These are phyloP conservation scores for Monilinia polystroma DNA, from an alignment of 2,329 filamentous ascomycete species.

Conservation along the genomic window DNA sequence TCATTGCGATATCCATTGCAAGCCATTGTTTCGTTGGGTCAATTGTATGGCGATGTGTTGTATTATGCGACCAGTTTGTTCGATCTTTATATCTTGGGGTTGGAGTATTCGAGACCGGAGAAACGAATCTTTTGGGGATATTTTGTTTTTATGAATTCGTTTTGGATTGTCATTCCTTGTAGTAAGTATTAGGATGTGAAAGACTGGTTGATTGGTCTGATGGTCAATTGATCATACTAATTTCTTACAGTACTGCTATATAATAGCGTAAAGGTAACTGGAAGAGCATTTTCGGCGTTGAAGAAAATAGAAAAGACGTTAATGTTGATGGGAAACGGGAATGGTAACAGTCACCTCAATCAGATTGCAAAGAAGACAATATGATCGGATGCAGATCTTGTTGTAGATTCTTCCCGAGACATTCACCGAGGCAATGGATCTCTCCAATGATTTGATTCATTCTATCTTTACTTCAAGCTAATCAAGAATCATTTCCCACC, in stretches of 20 bases:
- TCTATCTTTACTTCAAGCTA: not conserved
- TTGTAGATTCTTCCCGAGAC: not conserved
- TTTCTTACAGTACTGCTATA: not conserved
- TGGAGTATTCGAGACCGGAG: slow-evolving; percentile 10
- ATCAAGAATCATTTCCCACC: not conserved
- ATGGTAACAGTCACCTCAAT: not conserved
- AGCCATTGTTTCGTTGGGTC: not conserved
- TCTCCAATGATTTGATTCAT: no score
- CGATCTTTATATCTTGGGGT: not conserved
- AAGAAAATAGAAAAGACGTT: slow-evolving; percentile 4
- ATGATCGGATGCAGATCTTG: not conserved
- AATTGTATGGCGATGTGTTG: not conserved
- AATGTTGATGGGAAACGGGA: not conserved
- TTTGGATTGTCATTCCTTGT: not conserved
- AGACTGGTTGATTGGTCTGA: not conserved
- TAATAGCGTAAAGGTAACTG: not conserved
- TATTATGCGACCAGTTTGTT: not conserved
- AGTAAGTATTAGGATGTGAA: not conserved
- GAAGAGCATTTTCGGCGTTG: not conserved
- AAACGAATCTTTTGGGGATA: not conserved
- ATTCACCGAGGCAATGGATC: not conserved
- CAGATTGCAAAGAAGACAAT: not conserved
- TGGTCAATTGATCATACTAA: not conserved
- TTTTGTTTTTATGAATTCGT: not conserved
- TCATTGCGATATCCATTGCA: not conserved